These are phyloP conservation scores for Taphrina confusa DNA, from an alignment of 1,139 yeast genomes.

Conservation along the genomic window DNA sequence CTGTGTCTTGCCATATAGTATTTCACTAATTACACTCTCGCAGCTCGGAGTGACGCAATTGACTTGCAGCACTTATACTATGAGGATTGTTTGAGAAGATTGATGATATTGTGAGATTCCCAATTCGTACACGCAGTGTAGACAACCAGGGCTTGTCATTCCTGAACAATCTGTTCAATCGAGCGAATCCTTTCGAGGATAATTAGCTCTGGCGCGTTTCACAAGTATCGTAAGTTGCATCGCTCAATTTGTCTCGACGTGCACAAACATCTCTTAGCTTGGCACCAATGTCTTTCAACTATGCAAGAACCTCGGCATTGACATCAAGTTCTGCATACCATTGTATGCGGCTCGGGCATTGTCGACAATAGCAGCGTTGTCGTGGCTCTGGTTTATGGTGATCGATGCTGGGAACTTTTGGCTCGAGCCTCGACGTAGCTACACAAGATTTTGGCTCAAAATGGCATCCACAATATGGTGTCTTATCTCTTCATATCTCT, in stretches of 20 bases:
- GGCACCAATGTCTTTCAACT: constrained; percentile 29
- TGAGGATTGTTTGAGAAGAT: no score
- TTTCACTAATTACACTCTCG: no score
- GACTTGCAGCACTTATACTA: no score
- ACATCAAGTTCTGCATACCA: constrained; percentile 22
- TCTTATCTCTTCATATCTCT: constrained; percentile 77
- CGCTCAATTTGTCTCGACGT: background rate
- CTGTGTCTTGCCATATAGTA: no score
- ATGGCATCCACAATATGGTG: constrained; percentile 53
- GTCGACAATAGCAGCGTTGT: constrained; percentile 22
- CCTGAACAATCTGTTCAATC: no score
- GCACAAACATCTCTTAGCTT: background rate
- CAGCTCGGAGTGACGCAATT: no score
- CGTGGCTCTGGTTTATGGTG: background rate
- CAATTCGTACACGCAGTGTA: no score
- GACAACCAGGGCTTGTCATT: no score
- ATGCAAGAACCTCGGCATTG: constrained; percentile 34
- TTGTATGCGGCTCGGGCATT: constrained; percentile 26
- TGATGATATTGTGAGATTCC: no score
- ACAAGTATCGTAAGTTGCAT: constrained; percentile 6
- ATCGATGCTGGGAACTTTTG: constrained; percentile 11
- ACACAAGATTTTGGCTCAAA: constrained; percentile 11
- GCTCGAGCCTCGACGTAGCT: background rate
- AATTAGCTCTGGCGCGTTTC: constrained; percentile 18
- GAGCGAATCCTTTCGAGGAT: no score